Conservation (phyloP, 2,329 filamentous ascomycete species). For the Trichoderma lentiforme region DNA sequence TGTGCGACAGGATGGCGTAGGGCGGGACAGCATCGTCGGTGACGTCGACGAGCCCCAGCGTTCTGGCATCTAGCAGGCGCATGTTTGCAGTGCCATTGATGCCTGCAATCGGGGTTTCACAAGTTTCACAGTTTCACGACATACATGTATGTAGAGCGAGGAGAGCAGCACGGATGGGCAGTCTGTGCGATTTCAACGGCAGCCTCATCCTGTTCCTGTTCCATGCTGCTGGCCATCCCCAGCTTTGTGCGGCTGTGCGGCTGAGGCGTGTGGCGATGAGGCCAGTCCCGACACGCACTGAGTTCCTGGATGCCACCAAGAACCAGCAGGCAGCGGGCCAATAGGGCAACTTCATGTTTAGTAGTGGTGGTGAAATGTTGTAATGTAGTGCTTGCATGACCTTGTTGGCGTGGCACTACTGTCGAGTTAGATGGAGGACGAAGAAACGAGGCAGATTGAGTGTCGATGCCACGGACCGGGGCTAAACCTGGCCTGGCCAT, state of each 20-base stretch:
- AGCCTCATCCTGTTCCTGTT: neutral
- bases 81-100: conserved; percentile 4
- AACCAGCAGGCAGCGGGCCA: neutral
- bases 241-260: neutral
- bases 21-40: conserved; percentile 19
- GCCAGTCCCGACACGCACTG: neutral
- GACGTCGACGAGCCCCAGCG: conserved; percentile 14
- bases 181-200: neutral
- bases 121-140: neutral
- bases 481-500: neutral
- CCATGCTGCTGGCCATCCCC: neutral
- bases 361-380: neutral
- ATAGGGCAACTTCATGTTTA: neutral
- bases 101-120: neutral
- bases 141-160: neutral
- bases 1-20: conserved; percentile 32
- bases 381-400: neutral
- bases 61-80: conserved; percentile 14
- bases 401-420: neutral
- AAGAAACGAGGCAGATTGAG: conserved; percentile 5
- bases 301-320: neutral
- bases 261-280: neutral
- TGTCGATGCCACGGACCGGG: neutral
- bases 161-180: neutral
- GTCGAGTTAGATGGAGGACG: neutral